phyloP scores from a whole-genome alignment of 192 early-diverging fungal species.

The Entomortierella parvispora region DNA sequence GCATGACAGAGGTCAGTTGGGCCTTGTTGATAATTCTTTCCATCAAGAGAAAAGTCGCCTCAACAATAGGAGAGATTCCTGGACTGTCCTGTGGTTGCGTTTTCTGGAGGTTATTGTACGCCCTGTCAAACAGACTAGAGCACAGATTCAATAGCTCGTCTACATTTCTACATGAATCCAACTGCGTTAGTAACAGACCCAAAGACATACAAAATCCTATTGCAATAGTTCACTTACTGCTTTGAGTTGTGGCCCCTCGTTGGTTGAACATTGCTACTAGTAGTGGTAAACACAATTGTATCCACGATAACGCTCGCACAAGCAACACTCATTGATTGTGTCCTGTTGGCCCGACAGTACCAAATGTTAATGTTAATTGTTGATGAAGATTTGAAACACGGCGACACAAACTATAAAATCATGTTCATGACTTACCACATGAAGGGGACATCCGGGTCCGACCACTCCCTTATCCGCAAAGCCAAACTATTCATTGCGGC shows the following conservation, averaged over 20 bases:
- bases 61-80: slow-evolving; percentile 14
- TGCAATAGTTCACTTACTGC: slow-evolving; percentile 8
- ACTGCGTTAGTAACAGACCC: no score
- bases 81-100: background rate
- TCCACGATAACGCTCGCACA: slow-evolving; percentile 19
- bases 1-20: background rate
- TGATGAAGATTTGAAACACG: no score
- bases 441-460: slow-evolving; percentile 6
- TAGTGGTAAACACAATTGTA: slow-evolving; percentile 10
- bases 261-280: background rate
- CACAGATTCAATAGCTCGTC: background rate
- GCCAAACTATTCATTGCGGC: slow-evolving; percentile 18
- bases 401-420: background rate
- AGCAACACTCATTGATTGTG: slow-evolving; percentile 20
- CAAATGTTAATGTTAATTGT: background rate
- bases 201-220: no score
- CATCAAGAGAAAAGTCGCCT: slow-evolving; percentile 17
- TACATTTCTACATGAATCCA: no score
- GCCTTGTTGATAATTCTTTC: slow-evolving; percentile 42
- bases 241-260: background rate
- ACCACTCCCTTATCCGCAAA: background rate
- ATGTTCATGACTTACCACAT: slow-evolving; percentile 13
- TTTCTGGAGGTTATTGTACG: slow-evolving; percentile 6
- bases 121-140: slow-evolving; percentile 15
- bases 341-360: slow-evolving; percentile 13